Percentiles rank a stretch among this genome's conserved stretches.
phyloP scores from a whole-genome alignment of 1,139 yeast genomes.

The Yamadazyma conglobata region DNA sequence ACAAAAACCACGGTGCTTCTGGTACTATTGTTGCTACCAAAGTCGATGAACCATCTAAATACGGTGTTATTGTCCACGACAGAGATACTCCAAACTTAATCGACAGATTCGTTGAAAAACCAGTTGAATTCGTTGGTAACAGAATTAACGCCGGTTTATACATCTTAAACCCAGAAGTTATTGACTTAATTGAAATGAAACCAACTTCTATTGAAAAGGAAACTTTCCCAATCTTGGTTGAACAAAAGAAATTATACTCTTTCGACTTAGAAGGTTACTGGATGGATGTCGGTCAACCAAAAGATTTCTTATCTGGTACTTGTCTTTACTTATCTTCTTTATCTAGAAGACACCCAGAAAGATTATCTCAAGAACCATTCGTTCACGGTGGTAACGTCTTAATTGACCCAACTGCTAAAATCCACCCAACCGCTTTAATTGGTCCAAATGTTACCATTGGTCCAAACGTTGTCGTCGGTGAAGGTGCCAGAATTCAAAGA shows the following conservation, averaged over 20 bases:
- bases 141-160: conserved; percentile 97
- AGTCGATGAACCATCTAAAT: conserved; percentile 98
- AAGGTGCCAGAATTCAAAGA: conserved; percentile 98
- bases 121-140: conserved; percentile 97
- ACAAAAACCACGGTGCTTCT: conserved; percentile 91
- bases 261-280: conserved; percentile 99
- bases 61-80: conserved; percentile 98
- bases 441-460: conserved; percentile 99
- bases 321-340: conserved; percentile 86
- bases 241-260: conserved; percentile 83
- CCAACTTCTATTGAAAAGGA: conserved; percentile 99
- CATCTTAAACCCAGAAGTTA: conserved; percentile 94
- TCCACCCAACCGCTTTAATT: conserved; percentile 88
- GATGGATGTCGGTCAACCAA: conserved; percentile 99
- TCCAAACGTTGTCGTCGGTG: conserved; percentile 94
- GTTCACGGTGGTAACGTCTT: conserved; percentile 87
- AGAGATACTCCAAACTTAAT: conserved; percentile 88
- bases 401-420: conserved; percentile 92
- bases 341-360: conserved; percentile 72
- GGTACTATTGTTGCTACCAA: conserved; percentile 99
- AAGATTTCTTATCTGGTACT: conserved; percentile 97
- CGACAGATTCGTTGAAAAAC: conserved; percentile 98
- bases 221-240: conserved; percentile 96
- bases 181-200: conserved; percentile 93
- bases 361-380: conserved; percentile 62